These are phyloP conservation scores for Coemansia sp. DNA, from an alignment of 192 early-diverging fungal genomes.

Conservation along the genomic window DNA sequence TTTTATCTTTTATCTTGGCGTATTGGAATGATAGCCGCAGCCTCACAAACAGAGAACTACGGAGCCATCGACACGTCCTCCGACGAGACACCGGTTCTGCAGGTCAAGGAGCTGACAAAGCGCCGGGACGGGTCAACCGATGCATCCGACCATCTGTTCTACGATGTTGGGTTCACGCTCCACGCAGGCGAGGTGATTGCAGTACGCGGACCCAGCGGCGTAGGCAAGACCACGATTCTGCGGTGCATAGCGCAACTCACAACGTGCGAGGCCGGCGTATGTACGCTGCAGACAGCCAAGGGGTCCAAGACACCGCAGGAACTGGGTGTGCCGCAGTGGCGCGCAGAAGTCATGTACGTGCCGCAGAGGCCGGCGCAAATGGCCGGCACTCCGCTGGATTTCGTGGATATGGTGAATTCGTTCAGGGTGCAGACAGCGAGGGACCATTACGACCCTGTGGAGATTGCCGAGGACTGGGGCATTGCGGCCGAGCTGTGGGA, in stretches of 20 bases:
- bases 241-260: slow-evolving; percentile 79
- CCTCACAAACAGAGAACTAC: slow-evolving; percentile 10
- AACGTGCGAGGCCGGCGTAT: slow-evolving; percentile 61
- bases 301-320: slow-evolving; percentile 45
- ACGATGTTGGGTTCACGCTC: slow-evolving; percentile 60
- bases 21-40: neutral
- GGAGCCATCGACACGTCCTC: slow-evolving; percentile 11
- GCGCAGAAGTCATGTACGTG: slow-evolving; percentile 82
- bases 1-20: neutral
- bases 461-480: slow-evolving; percentile 69
- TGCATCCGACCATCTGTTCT: slow-evolving; percentile 42
- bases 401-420: slow-evolving; percentile 59
- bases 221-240: slow-evolving; percentile 82
- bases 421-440: slow-evolving; percentile 56
- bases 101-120: slow-evolving; percentile 45
- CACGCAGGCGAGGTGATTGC: slow-evolving; percentile 59
- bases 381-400: slow-evolving; percentile 71
- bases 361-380: slow-evolving; percentile 74
- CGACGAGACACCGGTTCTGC: slow-evolving; percentile 19
- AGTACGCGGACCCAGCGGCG: slow-evolving; percentile 70
- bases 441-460: slow-evolving; percentile 60
- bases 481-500: slow-evolving; percentile 68
- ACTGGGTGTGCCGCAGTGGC: slow-evolving; percentile 70
- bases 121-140: slow-evolving; percentile 21
- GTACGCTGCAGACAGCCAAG: slow-evolving; percentile 48